Evolutionary conservation across 805 yeast species (phyloP).

Genomic region (Cyberlindnera suaveolens): DNA sequence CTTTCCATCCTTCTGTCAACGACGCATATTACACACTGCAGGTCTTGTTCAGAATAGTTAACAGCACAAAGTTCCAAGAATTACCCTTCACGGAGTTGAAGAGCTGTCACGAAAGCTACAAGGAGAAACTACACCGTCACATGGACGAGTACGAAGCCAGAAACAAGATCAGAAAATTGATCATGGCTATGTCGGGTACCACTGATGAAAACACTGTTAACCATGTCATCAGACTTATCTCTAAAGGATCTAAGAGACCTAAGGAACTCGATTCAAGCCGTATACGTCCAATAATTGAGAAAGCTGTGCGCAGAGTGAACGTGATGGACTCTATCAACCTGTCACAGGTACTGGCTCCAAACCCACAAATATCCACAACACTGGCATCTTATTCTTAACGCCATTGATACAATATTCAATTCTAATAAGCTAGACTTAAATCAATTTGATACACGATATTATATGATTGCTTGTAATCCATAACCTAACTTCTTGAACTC

Average conservation of each 20-base stretch:
- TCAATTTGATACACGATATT: background rate
- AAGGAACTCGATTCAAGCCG: background rate
- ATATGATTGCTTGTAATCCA: conserved; percentile 7
- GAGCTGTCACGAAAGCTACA: background rate
- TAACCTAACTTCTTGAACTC: conserved; percentile 14
- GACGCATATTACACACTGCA: conserved; percentile 13
- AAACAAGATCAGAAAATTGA: background rate
- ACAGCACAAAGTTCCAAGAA: conserved; percentile 1
- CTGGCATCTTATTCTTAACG: no score
- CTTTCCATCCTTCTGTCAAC: conserved; percentile 14
- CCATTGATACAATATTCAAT: no score
- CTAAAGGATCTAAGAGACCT: background rate
- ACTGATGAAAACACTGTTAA: background rate
- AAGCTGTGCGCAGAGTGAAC: no score
- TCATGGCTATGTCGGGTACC: background rate
- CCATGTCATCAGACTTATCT: background rate
- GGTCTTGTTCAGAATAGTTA: conserved; percentile 6
- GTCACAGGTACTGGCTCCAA: no score
- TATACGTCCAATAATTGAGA: background rate
- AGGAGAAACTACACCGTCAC: conserved; percentile 1
- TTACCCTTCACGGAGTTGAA: background rate
- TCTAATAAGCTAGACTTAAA: no score
- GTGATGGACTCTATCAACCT: no score
- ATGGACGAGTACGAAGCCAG: background rate
- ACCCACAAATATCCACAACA: no score